A percentile compares a stretch with the other conserved stretches of the same genome.
phyloP scores from a whole-genome alignment of 805 yeast species.

The Candida tammaniensis region DNA sequence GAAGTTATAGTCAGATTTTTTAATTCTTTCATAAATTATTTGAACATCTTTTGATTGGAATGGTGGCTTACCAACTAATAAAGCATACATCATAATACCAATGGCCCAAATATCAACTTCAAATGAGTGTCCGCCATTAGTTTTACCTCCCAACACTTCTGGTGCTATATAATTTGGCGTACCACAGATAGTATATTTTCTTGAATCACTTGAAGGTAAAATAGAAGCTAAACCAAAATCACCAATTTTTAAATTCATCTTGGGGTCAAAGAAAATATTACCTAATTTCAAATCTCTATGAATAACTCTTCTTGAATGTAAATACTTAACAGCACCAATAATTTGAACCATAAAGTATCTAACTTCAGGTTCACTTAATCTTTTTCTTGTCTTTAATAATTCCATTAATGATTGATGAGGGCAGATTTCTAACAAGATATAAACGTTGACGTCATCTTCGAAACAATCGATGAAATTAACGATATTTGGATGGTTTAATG shows the following conservation, averaged over 20 bases:
- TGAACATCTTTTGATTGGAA: slow-evolving; percentile 95
- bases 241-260: slow-evolving; percentile 93
- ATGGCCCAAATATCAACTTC: slow-evolving; percentile 98
- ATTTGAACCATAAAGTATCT: slow-evolving; percentile 88
- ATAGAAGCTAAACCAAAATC: slow-evolving; percentile 98
- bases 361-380: slow-evolving; percentile 89
- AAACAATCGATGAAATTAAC: slow-evolving; percentile 95
- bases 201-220: slow-evolving; percentile 62
- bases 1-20: slow-evolving; percentile 72
- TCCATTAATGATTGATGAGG: slow-evolving; percentile 95
- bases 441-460: slow-evolving; percentile 93
- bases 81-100: slow-evolving; percentile 94
- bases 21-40: slow-evolving; percentile 88
- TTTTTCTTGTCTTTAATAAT: slow-evolving; percentile 75
- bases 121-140: slow-evolving; percentile 88
- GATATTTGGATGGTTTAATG: slow-evolving; percentile 82
- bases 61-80: slow-evolving; percentile 93
- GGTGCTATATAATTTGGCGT: slow-evolving; percentile 99
- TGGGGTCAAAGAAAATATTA: slow-evolving; percentile 88
- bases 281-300: slow-evolving; percentile 97
- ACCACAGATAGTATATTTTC: slow-evolving; percentile 94
- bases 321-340: slow-evolving; percentile 88
- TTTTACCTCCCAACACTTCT: slow-evolving; percentile 87
- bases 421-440: slow-evolving; percentile 90
- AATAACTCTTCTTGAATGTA: slow-evolving; percentile 88